Evolutionary conservation across 768 basidiomycete genomes (phyloP).

Genomic region (Gloeostereum incarnatum): DNA sequence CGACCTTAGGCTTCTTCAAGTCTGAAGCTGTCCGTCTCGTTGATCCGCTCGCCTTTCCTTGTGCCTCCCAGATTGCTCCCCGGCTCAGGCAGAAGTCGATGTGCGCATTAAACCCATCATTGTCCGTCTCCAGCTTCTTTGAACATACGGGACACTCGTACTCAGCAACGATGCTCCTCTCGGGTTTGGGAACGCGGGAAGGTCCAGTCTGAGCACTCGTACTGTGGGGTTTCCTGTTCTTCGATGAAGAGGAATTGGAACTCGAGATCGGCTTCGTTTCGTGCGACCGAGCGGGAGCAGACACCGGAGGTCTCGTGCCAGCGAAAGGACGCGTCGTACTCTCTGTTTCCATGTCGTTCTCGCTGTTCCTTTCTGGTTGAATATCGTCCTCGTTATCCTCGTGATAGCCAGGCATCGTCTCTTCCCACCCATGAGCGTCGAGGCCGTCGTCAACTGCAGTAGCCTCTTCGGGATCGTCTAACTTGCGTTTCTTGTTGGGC

Average conservation of each 20-base stretch:
- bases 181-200: background rate
- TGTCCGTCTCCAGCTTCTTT: slow-evolving; percentile 55
- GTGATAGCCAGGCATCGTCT: slow-evolving; percentile 45
- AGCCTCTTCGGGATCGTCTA: slow-evolving; percentile 11
- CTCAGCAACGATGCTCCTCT: slow-evolving; percentile 13
- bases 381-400: slow-evolving; percentile 38
- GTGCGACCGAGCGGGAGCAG: slow-evolving; percentile 14
- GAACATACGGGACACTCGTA: slow-evolving; percentile 68
- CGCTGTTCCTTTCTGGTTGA: slow-evolving; percentile 12
- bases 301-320: slow-evolving; percentile 14
- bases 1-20: slow-evolving; percentile 4
- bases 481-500: slow-evolving; percentile 31
- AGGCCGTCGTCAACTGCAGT: slow-evolving; percentile 6
- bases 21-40: slow-evolving; percentile 17
- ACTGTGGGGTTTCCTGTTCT: slow-evolving; percentile 4
- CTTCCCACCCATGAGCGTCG: slow-evolving; percentile 13
- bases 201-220: background rate
- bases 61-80: slow-evolving; percentile 66
- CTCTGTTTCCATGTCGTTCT: slow-evolving; percentile 10
- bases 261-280: slow-evolving; percentile 2
- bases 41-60: slow-evolving; percentile 25
- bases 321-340: background rate
- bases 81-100: slow-evolving; percentile 84
- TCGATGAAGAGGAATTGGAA: no score
- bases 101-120: slow-evolving; percentile 76